Base-by-base conservation (phyloP, 352 stramenopile genomes). In the Globisporangium yorkense region DNA sequence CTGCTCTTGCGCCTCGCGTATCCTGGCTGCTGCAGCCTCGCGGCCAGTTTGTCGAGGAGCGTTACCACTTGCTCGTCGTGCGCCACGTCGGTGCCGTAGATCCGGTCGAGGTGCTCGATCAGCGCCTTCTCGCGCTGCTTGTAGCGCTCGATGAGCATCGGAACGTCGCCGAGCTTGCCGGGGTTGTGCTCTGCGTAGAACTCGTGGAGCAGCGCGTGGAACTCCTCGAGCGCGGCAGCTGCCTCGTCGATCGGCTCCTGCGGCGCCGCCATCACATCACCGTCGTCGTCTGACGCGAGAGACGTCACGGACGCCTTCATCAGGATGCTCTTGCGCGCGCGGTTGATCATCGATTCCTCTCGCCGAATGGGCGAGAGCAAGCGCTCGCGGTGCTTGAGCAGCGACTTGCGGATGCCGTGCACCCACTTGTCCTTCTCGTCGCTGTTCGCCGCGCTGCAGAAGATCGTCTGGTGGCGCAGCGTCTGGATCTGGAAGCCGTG, bases 401-500 rank as follows among this genome's bases (percentile, higher is more conserved):
- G 55, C 1, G 79, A 77, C 33, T 78, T 66, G 29, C 82, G 76
- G 21, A 89, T 69, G 2, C 79, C 77, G 27, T 70, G 63, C 7
- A 85, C 54, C 83, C 83, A 91, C 31, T 80, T 84, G 45, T 69
- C 72, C 49, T 86, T 88, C 51, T 92, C 83, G 1, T 74, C 61
- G 3, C 72, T 68, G 58, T 62, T 89, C 5, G 78, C 68, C 0
- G 78, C 78, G 54, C 83, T 92, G 56, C 80, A 92, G 31, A 77
- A 77, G 37, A 89, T 74, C n/a, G 66, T 69, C 35, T 75, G 40
- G 45, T 87, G 80, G 13, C 59, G 57, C 27, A 75, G 65, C 0
- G 77, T 87, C 45, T 89, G 75, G n/a, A 92, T 60, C 40, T 86
- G 60, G 39, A 92, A 92, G 1, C 74, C 76, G 56, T 92, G 71